Evolutionary conservation across 2,329 filamentous ascomycete genomes (phyloP).

Genomic region (Biscogniauxia marginata): DNA sequence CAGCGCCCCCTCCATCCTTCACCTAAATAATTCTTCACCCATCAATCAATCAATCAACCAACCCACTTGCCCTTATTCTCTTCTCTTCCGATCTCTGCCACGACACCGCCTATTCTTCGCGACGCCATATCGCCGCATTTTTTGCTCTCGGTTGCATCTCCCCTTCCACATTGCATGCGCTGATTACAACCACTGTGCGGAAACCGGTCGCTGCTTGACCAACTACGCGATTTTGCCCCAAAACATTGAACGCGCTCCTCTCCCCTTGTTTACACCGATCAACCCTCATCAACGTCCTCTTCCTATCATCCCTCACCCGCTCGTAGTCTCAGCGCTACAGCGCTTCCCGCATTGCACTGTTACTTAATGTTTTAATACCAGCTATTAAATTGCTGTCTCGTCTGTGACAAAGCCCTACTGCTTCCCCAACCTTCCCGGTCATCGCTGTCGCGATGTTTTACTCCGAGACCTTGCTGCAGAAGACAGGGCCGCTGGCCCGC

Average conservation of each 20-base stretch:
- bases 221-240: slow-evolving; percentile 27
- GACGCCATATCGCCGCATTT: slow-evolving; percentile 14
- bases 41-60: slow-evolving; percentile 18
- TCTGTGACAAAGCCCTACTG: slow-evolving; percentile 14
- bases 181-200: slow-evolving; percentile 17
- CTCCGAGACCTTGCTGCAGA: slow-evolving; percentile 90
- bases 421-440: slow-evolving; percentile 17
- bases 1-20: slow-evolving; percentile 19
- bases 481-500: slow-evolving; percentile 93
- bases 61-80: slow-evolving; percentile 4
- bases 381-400: slow-evolving; percentile 13
- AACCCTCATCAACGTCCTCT: slow-evolving; percentile 16
- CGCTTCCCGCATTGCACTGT: slow-evolving; percentile 5
- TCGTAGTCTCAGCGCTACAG: slow-evolving; percentile 15
- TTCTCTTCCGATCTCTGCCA: slow-evolving; percentile 8
- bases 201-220: slow-evolving; percentile 15
- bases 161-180: slow-evolving; percentile 13
- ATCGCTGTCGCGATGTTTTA: slow-evolving; percentile 77
- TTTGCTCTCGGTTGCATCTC: slow-evolving; percentile 1
- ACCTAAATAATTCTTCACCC: slow-evolving; percentile 19
- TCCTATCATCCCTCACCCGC: slow-evolving; percentile 11
- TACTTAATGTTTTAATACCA: slow-evolving; percentile 21
- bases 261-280: slow-evolving; percentile 27
- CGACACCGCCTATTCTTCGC: slow-evolving; percentile 6
- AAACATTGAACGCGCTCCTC: slow-evolving; percentile 28